A percentile compares a stretch with the other conserved stretches of the same genome.
Conservation (phyloP, 768 basidiomycete genomes). For the Porpolomopsis calyptriformis region DNA sequence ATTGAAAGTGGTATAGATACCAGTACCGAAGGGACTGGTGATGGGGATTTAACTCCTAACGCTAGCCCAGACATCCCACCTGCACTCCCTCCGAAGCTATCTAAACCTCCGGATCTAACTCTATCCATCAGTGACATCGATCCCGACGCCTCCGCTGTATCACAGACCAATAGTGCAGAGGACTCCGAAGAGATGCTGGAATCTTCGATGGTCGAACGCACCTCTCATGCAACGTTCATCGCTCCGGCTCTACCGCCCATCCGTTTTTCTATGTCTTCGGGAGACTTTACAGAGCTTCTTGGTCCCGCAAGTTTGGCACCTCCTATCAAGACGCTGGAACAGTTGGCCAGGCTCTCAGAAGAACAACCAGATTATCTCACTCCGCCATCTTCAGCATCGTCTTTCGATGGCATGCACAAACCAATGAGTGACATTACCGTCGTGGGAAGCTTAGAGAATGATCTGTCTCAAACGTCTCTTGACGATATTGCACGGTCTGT, state of each 20-base stretch:
- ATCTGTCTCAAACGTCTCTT: constrained; percentile 4
- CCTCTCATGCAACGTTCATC: constrained; percentile 66
- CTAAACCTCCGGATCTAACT: not conserved
- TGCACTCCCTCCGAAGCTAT: constrained; percentile 10
- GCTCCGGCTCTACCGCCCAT: constrained; percentile 85
- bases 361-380: constrained; percentile 13
- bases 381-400: constrained; percentile 24
- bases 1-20: constrained; percentile 70
- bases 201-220: constrained; percentile 54
- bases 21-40: constrained; percentile 44
- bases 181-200: constrained; percentile 39
- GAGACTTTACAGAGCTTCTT: constrained; percentile 72
- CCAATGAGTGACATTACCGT: constrained; percentile 19
- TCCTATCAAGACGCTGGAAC: constrained; percentile 36
- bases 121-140: constrained; percentile 16
- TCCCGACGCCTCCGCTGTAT: constrained; percentile 12
- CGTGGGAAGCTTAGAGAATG: constrained; percentile 6
- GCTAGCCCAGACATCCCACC: constrained; percentile 15
- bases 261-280: constrained; percentile 76
- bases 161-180: constrained; percentile 24
- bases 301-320: constrained; percentile 44
- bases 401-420: constrained; percentile 16
- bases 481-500: not conserved
- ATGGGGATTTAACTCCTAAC: constrained; percentile 10
- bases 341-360: constrained; percentile 35